Conservation (phyloP, 345 rosid species). For the Cardamine occulta region DNA sequence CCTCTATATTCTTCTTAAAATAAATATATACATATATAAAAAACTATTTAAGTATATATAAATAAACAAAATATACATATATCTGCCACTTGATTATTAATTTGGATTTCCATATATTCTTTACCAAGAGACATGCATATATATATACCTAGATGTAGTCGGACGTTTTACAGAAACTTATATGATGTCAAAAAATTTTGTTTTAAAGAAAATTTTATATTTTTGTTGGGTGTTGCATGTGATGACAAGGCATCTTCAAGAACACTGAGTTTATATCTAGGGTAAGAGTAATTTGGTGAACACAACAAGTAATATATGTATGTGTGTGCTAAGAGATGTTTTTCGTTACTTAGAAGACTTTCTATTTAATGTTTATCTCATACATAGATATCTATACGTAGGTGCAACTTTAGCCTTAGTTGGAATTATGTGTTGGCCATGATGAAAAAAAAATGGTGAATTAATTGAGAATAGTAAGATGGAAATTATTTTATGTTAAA, state of each 20-base stretch:
- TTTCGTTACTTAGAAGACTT: conserved; percentile 12
- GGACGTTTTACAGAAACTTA: conserved; percentile 14
- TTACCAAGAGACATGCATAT: not conserved
- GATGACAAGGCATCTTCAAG: conserved; percentile 32
- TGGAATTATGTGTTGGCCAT: conserved; percentile 49
- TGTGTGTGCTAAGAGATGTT: not conserved
- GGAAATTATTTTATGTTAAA: not conserved
- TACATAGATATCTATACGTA: conserved; percentile 6
- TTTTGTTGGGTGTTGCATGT: conserved; percentile 27
- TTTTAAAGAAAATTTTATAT: not conserved
- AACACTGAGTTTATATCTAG: conserved; percentile 5
- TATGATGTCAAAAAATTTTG: not conserved
- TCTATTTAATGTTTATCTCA: conserved; percentile 16
- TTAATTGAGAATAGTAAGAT: conserved; percentile 15
- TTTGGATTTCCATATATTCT: not conserved
- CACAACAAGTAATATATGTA: conserved; percentile 4
- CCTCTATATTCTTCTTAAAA: not conserved
- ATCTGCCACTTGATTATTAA: not conserved
- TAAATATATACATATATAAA: not conserved
- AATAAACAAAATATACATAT: not conserved
- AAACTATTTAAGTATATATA: not conserved
- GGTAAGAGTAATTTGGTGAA: conserved; percentile 17
- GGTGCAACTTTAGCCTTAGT: conserved; percentile 34
- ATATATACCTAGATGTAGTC: not conserved
- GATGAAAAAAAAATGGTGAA: conserved; percentile 31